Conservation (phyloP, 495 filamentous ascomycete species). For the Platismatia glauca region DNA sequence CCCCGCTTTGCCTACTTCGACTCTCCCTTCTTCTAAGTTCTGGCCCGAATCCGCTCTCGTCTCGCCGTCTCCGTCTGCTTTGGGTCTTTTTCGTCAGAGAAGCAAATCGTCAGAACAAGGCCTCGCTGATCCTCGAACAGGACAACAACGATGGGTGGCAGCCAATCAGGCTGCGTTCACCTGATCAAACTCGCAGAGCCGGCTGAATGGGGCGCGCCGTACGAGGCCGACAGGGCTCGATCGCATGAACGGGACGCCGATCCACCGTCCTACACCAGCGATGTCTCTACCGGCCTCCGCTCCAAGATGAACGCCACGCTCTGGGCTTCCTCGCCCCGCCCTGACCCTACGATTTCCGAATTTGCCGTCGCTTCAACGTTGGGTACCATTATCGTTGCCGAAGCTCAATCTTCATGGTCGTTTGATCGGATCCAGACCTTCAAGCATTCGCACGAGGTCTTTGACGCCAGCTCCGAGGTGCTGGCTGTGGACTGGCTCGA, state of each 20-base stretch:
- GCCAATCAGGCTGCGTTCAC: not conserved
- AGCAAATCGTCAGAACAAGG: too few relatives aligned
- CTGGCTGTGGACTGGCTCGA: constrained; percentile 17
- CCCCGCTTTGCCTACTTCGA: not conserved
- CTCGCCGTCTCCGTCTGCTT: too few relatives aligned
- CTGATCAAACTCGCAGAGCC: not conserved
- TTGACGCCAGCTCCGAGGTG: not conserved
- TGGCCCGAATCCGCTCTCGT: too few relatives aligned
- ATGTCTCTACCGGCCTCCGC: constrained; percentile 2
- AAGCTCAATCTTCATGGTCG: constrained; percentile 6
- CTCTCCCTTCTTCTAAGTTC: too few relatives aligned
- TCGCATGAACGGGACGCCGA: not conserved
- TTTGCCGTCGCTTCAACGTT: constrained; percentile 13
- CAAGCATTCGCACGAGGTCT: not conserved
- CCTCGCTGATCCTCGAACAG: not conserved
- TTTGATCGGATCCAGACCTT: not conserved
- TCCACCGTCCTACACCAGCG: not conserved
- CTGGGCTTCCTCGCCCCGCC: constrained; percentile 15
- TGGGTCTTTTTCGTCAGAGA: too few relatives aligned
- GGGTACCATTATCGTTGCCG: constrained; percentile 7
- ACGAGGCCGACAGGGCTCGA: not conserved
- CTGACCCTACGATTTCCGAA: not conserved
- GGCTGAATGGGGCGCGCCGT: not conserved
- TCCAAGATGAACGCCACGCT: not conserved
- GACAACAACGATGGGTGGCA: constrained; percentile 1